Evolutionary conservation across 2,329 filamentous ascomycete genomes (phyloP).

Genomic region (Podosphaera fusca): DNA sequence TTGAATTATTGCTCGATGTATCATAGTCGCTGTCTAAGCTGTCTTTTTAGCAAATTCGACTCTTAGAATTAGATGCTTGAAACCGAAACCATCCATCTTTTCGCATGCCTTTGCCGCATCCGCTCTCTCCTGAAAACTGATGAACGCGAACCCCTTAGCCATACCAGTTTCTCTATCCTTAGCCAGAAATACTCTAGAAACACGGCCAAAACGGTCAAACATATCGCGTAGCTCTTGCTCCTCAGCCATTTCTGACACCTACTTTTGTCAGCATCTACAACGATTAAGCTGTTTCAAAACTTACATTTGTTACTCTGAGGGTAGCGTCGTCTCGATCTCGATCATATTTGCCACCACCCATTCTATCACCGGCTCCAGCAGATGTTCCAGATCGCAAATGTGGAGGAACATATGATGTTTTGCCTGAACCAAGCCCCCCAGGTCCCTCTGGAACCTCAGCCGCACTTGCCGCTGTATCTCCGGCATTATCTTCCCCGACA

Average conservation of each 20-base stretch:
- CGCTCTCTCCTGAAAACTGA: conserved; percentile 75
- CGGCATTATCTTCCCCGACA: conserved; percentile 35
- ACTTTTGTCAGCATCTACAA: conserved; percentile 8
- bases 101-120: conserved; percentile 84
- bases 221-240: conserved; percentile 88
- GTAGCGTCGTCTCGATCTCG: conserved; percentile 78
- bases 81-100: conserved; percentile 94
- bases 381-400: conserved; percentile 53
- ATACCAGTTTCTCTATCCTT: conserved; percentile 92
- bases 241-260: conserved; percentile 94
- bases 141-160: conserved; percentile 97
- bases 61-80: conserved; percentile 66
- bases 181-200: conserved; percentile 90
- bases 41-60: conserved; percentile 75
- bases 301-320: conserved; percentile 87
- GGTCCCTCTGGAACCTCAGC: conserved; percentile 22
- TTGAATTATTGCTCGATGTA: background rate
- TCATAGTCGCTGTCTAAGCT: conserved; percentile 7
- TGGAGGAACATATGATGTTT: conserved; percentile 82
- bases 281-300: conserved; percentile 19
- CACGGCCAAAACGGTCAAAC: conserved; percentile 92
- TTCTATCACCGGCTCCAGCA: conserved; percentile 48
- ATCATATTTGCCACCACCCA: conserved; percentile 74
- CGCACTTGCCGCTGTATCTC: conserved; percentile 28
- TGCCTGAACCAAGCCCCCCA: conserved; percentile 38